Evolutionary conservation across 257 asterid species (phyloP).

Genomic region (Solanum sparsipilum): DNA sequence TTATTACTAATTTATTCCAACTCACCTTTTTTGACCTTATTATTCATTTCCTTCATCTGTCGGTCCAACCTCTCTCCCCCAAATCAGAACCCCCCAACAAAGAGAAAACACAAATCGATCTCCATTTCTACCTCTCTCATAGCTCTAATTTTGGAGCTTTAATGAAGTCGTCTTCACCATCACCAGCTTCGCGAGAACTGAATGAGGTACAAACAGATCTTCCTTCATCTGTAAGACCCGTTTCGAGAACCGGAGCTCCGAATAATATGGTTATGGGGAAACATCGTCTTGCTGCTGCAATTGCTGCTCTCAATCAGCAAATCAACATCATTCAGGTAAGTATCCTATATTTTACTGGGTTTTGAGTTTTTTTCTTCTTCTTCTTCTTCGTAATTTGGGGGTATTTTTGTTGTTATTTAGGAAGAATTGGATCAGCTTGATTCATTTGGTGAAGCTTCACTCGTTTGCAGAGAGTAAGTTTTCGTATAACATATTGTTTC

Average conservation of each 20-base stretch:
- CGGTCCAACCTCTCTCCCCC: not conserved
- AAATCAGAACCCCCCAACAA: too few relatives aligned
- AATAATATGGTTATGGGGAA: conserved; percentile 30
- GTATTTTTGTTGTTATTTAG: conserved; percentile 12
- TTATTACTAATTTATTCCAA: too few relatives aligned
- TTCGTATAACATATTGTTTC: not conserved
- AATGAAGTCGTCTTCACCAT: not conserved
- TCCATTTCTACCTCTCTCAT: not conserved
- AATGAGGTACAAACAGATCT: not conserved
- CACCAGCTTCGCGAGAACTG: not conserved
- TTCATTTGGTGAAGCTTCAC: conserved; percentile 52
- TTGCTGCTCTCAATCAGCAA: conserved; percentile 50
- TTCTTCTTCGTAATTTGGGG: not conserved
- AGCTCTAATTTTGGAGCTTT: not conserved
- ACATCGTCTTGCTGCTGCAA: conserved; percentile 48
- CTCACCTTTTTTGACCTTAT: not conserved
- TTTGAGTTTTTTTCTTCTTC: not conserved
- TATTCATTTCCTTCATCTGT: not conserved
- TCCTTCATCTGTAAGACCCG: not conserved
- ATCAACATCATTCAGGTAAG: conserved; percentile 41
- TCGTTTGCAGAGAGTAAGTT: conserved; percentile 67
- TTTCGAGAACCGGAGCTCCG: not conserved
- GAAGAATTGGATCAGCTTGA: conserved; percentile 70
- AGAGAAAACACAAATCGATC: not conserved
- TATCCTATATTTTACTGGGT: not conserved